Base-by-base conservation (phyloP, 2,329 filamentous ascomycete genomes). In the Aspergillus brunneoviolaceus region DNA sequence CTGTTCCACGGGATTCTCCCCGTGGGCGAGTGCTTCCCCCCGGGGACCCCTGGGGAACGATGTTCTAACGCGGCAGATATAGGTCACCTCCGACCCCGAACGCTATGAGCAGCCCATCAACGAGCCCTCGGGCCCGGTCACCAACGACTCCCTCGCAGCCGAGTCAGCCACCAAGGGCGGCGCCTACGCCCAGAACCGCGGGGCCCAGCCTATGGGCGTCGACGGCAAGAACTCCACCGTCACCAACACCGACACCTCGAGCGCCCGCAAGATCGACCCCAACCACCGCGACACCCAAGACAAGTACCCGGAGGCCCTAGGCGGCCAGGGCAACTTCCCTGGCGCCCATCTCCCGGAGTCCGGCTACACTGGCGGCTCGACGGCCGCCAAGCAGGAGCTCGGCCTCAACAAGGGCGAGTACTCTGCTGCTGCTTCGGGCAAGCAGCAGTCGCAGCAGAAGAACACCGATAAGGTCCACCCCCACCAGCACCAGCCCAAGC, bases 101-200 rank as follows among this genome's bases (percentile, higher is more conserved):
- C 72, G 78, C 51, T 70, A 68, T 42, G 75, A 83, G 51, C 80
- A 84, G 49, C 83, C 85, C 29, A 83, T 81, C 60, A 72, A 79
- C 16, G 91, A 95, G 74, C 78, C 82, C 14, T 79, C 88, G 5
- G 91, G 91, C 55, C 69, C 80, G 27, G 82, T 94, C 1, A 77
- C 83, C 49, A 79, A 83, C 14, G 89, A 89, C 75, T 94, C 90
- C 6, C 86, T 96, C 5, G 91, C 91, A 11, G 88, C 86, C 60
- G 88, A 94, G 69, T 95, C 90, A 0, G 76, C 86, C 60, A 77
- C 80, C 51, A 66, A 79, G 23, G 82, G 82, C 59, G 90, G 89
- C 64, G 78, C 74, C 12, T 91, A 90, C 68, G 78, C 82, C 47
- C 73, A 82, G 59, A 90, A 91, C 76, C 79, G 81, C 25, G 79